Evolutionary conservation across 2,329 filamentous ascomycete genomes (phyloP).

Genomic region (Periconia digitata): DNA sequence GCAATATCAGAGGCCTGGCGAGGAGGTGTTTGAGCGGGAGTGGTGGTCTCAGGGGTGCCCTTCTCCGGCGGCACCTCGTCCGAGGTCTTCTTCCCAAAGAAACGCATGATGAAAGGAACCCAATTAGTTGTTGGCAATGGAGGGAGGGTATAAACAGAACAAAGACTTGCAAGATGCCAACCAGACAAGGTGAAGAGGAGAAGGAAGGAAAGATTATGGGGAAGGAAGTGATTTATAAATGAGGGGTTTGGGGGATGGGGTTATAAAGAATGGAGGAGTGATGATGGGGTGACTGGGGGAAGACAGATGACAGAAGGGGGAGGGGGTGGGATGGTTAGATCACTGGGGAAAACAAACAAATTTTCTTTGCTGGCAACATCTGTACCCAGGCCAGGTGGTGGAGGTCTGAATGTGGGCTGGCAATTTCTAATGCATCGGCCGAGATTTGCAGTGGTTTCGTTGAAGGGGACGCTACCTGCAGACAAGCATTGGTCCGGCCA

Average conservation of each 20-base stretch:
- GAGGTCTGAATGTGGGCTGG: background rate
- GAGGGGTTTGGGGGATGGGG: constrained; percentile 1
- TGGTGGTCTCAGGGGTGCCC: constrained; percentile 25
- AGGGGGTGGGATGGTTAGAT: background rate
- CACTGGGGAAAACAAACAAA: background rate
- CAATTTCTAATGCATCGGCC: background rate
- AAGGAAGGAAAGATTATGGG: background rate
- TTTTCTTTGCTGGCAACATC: background rate
- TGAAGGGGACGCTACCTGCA: background rate
- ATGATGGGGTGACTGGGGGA: background rate
- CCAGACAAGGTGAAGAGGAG: background rate
- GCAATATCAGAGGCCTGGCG: constrained; percentile 21
- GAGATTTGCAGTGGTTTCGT: background rate
- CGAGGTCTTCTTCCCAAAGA: constrained; percentile 23
- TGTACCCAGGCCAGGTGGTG: background rate
- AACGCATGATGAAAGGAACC: constrained; percentile 17
- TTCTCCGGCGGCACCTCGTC: constrained; percentile 22
- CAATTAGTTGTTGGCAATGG: background rate
- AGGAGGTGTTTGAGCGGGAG: constrained; percentile 27
- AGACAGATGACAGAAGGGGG: background rate
- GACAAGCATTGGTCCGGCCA: background rate
- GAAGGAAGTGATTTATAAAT: background rate
- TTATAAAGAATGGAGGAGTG: background rate
- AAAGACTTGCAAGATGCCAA: background rate
- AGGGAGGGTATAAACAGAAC: background rate